Evolutionary conservation across 352 stramenopile genomes (phyloP), one percentile per base, ranked within the genome.

Genomic region (Globisporangium recalcitrans): DNA sequence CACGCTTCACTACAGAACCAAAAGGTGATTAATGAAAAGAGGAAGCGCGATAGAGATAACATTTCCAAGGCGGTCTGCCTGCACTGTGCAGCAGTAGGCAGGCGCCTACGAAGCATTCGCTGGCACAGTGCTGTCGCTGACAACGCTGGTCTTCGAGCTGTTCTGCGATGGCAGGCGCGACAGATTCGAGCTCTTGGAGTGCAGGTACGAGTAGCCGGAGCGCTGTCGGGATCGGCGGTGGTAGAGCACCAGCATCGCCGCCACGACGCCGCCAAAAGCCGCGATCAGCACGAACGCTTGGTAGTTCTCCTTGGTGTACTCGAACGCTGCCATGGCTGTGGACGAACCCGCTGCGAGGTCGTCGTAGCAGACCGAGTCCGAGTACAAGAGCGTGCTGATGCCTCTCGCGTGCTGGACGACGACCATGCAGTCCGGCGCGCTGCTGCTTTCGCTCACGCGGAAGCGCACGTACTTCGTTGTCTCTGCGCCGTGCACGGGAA

Each of bases 151-250:
- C 9, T 60, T 65, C 10, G 48, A 52, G 57, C n/a, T 34, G 21
- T 53, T 32, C 38, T 69, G 67, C 1, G 63, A 64, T 11, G 74
- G 71, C 55, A 83, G 63, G 21, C 65, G 67, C 26, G 67, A 63
- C n/a, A 77, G 60, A 52, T 77, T 79, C 16, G 65, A 65, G n/a
- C 67, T 73, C 60, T 76, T 79, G 10, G 76, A 82, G 32, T 68
- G 73, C 46, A 88, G 46, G 67, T 88, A 88, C 62, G 76, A 77
- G 68, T 88, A 88, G 3, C 79, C 79, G 10, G 72, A 78, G 29
- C 79, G 79, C 48, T 88, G 77, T 24, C 55, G 65, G 29, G 72
- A 70, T n/a, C 77, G 77, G 42, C 82, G 74, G 22, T 68, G 76
- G 46, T 75, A 69, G 14, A 85, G 13, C 11, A 83, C 34, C 4